Evolutionary conservation across 2,329 filamentous ascomycete species (phyloP).

Genomic region (Geosmithia flava): DNA sequence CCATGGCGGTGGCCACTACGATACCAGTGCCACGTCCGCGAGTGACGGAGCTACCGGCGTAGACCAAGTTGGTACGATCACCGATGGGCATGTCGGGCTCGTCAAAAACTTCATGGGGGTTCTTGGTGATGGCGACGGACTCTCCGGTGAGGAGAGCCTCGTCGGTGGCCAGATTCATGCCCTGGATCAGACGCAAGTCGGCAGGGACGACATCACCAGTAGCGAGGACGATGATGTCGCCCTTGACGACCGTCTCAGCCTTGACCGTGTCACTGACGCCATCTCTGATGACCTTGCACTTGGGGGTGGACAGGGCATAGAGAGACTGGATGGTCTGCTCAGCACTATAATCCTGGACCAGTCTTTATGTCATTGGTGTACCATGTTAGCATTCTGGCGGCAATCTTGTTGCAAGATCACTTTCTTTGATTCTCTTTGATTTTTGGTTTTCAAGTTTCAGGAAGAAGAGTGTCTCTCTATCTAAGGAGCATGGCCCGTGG

Average conservation of each 20-base stretch:
- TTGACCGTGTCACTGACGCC: slow-evolving; percentile 37
- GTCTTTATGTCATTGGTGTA: slow-evolving; percentile 18
- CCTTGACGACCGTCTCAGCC: slow-evolving; percentile 47
- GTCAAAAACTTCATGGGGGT: slow-evolving; percentile 41
- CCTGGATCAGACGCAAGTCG: slow-evolving; percentile 51
- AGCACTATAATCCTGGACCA: slow-evolving; percentile 48
- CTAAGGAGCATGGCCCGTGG: background rate
- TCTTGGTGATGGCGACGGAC: slow-evolving; percentile 56
- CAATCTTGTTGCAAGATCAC: background rate
- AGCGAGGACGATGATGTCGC: slow-evolving; percentile 49
- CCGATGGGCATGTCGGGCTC: slow-evolving; percentile 47
- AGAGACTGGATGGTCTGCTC: slow-evolving; percentile 51
- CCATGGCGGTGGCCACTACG: slow-evolving; percentile 59
- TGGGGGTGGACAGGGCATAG: slow-evolving; percentile 44
- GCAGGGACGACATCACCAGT: slow-evolving; percentile 60
- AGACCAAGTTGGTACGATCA: slow-evolving; percentile 59
- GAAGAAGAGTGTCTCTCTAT: background rate
- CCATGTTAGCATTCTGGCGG: slow-evolving; percentile 10
- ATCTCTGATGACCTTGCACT: slow-evolving; percentile 45
- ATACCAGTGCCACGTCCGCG: slow-evolving; percentile 58
- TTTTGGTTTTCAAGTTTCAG: background rate
- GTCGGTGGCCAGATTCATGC: slow-evolving; percentile 65
- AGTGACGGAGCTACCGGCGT: slow-evolving; percentile 60
- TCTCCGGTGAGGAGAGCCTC: slow-evolving; percentile 65
- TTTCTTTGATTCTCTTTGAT: background rate